These are phyloP conservation scores for Pestalotiopsis sp. DNA, from an alignment of 2,329 filamentous ascomycete genomes.

Conservation along the genomic window DNA sequence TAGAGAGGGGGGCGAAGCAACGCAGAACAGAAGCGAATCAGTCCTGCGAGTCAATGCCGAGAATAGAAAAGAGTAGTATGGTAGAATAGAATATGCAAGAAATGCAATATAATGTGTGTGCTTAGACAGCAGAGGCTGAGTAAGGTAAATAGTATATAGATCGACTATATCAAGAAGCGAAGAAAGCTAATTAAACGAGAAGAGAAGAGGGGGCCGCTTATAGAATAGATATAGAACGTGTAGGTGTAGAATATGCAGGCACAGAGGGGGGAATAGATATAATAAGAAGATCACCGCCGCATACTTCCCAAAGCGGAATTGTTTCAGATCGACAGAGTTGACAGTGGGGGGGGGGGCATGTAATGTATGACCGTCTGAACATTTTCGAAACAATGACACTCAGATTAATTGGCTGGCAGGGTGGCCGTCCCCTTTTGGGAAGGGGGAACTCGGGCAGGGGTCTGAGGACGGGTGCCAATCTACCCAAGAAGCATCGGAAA, in stretches of 20 bases:
- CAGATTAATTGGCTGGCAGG: background rate
- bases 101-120: background rate
- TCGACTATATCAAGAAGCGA: background rate
- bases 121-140: background rate
- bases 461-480: background rate
- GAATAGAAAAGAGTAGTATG: background rate
- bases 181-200: background rate
- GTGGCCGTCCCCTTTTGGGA: background rate
- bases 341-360: background rate
- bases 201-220: background rate
- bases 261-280: background rate
- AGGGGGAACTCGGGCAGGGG: background rate
- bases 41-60: background rate
- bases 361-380: slow-evolving; percentile 1
- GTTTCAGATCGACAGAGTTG: slow-evolving; percentile 8
- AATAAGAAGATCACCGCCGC: background rate
- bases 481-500: slow-evolving; percentile 6
- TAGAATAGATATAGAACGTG: slow-evolving; percentile 4
- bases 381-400: slow-evolving; percentile 9
- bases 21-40: background rate
- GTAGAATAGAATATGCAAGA: background rate
- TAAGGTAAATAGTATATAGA: background rate
- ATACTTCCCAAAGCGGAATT: slow-evolving; percentile 1
- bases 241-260: background rate
- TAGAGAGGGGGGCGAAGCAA: background rate